Evolutionary conservation across 768 basidiomycete species (phyloP).

Genomic region (Lactifluus rugatus): DNA sequence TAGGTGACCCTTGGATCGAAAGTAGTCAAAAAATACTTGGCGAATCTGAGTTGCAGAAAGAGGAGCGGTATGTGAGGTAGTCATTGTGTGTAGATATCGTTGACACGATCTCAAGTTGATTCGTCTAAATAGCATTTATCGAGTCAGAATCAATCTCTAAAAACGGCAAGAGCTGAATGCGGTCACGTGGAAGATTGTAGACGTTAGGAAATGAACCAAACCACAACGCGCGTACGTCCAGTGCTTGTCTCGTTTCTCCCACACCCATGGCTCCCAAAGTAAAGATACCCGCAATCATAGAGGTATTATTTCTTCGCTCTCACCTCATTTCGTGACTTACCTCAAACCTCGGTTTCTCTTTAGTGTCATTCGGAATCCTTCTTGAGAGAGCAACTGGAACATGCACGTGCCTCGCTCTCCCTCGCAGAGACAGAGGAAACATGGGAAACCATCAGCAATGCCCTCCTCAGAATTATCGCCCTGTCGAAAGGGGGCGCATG

Average conservation of each 20-base stretch:
- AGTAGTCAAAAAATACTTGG: constrained; percentile 86
- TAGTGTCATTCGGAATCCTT: constrained; percentile 19
- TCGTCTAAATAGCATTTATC: constrained; percentile 5
- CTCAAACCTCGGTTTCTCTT: no score
- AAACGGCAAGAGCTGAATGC: neutral
- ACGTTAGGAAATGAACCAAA: no score
- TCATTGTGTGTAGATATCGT: constrained; percentile 14
- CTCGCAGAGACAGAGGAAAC: constrained; percentile 66
- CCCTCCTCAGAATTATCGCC: constrained; percentile 36
- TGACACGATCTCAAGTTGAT: neutral
- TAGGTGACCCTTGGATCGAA: constrained; percentile 67
- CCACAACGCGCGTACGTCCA: neutral
- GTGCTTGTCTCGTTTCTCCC: neutral
- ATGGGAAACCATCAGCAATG: constrained; percentile 60
- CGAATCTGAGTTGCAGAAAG: constrained; percentile 58
- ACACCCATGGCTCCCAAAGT: constrained; percentile 14
- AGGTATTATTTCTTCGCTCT: neutral
- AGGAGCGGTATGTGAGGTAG: neutral
- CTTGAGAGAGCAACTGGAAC: constrained; percentile 12
- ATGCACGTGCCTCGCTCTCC: constrained; percentile 32
- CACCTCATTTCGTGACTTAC: neutral
- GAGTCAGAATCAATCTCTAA: neutral
- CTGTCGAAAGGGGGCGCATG: constrained; percentile 45
- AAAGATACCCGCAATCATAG: constrained; percentile 12
- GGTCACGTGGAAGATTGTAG: constrained; percentile 17